Base-by-base conservation (phyloP, 2,329 filamentous ascomycete species). In the Cladosporium sp. region DNA sequence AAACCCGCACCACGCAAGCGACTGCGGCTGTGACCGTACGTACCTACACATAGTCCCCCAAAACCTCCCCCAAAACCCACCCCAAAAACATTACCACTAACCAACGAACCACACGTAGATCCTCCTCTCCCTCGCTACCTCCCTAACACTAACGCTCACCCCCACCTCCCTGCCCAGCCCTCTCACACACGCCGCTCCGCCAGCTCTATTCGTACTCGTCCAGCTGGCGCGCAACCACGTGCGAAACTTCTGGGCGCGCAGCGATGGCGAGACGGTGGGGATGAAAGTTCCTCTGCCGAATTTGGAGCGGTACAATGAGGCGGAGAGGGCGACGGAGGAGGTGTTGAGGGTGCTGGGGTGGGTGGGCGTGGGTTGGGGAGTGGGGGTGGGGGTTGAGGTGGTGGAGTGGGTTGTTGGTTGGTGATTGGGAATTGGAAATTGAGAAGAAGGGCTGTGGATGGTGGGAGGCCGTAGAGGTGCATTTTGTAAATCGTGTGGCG, bases 1-100 rank as follows among this genome's bases (percentile, higher is more conserved):
- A 70, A 58, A 77, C 74, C 3, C 64, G 73, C 45, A 69, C 64
- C 0, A 78, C 73, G 0, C 72, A 75, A 53, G 66, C 67, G 1
- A 65, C 66, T 37, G 71, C 67, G 9, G 69, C 69, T 20, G 34
- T 70, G 12, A 63, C 71, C 11, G 69, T 75, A 56, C 36, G 60
- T 55, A n/a, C n/a, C n/a, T n/a, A n/a, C 29, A 6, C 22, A 30
- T 30, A n/a, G n/a, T n/a, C n/a, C n/a, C n/a, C n/a, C n/a, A n/a
- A n/a, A n/a, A n/a, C n/a, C n/a, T n/a, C n/a, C n/a, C n/a, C n/a
- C n/a, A n/a, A n/a, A n/a, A n/a, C n/a, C n/a, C n/a, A n/a, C n/a
- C n/a, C n/a, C n/a, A n/a, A n/a, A n/a, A n/a, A n/a, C n/a, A n/a
- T n/a, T n/a, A n/a, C n/a, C n/a, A n/a, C n/a, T n/a, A n/a, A 19